These are phyloP conservation scores for Sporothrix brasiliensis DNA, from an alignment of 2,329 filamentous ascomycete species.

Conservation along the genomic window DNA sequence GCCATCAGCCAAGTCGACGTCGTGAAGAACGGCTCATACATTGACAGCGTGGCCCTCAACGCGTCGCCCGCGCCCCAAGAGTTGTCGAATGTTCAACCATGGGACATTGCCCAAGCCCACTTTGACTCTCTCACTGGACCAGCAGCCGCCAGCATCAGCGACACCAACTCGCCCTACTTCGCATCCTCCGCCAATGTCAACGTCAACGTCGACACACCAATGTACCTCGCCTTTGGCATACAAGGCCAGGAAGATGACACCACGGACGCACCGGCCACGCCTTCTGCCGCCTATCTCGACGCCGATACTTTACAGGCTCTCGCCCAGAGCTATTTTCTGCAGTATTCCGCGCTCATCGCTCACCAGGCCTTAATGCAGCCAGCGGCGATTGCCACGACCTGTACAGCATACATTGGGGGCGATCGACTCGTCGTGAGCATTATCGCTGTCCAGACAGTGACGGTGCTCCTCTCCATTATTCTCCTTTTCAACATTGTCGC, in stretches of 20 bases:
- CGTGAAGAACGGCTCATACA: conserved; percentile 36
- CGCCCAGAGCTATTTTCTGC: conserved; percentile 42
- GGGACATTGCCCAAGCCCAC: conserved; percentile 39
- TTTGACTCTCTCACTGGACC: conserved; percentile 36
- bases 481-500: conserved; percentile 37
- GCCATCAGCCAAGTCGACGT: conserved; percentile 37
- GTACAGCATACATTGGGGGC: conserved; percentile 38
- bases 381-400: conserved; percentile 35
- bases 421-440: conserved; percentile 42
- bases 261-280: conserved; percentile 28
- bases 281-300: conserved; percentile 39
- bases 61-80: conserved; percentile 27
- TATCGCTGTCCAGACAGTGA: conserved; percentile 43
- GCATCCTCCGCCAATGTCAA: conserved; percentile 36
- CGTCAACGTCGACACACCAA: conserved; percentile 42
- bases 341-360: conserved; percentile 44
- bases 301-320: conserved; percentile 38
- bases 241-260: conserved; percentile 36
- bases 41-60: conserved; percentile 35
- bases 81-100: conserved; percentile 37
- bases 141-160: conserved; percentile 28
- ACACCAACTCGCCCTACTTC: conserved; percentile 39
- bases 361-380: conserved; percentile 41
- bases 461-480: conserved; percentile 40
- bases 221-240: conserved; percentile 43